Percentiles rank a stretch among this genome's conserved stretches.
phyloP scores from a whole-genome alignment of 179 eudicot species.

The Patellifolia procumbens region DNA sequence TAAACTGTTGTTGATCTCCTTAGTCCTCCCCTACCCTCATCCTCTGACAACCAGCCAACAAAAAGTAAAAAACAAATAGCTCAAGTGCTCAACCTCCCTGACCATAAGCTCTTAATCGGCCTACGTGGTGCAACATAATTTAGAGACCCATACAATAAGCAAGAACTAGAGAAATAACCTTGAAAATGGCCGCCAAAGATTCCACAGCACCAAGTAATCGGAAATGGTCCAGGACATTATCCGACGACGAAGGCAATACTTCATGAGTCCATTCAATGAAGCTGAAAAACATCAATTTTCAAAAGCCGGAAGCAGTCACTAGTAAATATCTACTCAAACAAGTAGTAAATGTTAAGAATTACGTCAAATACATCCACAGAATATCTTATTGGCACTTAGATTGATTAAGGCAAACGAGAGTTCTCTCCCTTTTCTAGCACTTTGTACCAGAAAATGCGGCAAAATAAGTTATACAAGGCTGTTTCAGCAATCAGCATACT shows the following conservation, averaged over 20 bases:
- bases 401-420: too few species aligned
- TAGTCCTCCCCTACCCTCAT: neutral
- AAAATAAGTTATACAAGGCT: neutral
- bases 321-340: neutral
- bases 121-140: neutral
- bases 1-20: neutral
- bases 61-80: neutral
- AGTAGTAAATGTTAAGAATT: constrained; percentile 5
- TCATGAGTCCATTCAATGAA: constrained; percentile 83
- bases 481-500: neutral
- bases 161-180: constrained; percentile 50
- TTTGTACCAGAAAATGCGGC: neutral
- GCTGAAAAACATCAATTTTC: constrained; percentile 45
- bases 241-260: constrained; percentile 59
- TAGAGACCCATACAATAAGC: constrained; percentile 1
- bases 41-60: neutral
- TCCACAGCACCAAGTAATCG: constrained; percentile 86
- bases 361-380: neutral
- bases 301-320: neutral
- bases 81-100: constrained; percentile 3
- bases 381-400: too few species aligned
- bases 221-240: constrained; percentile 65
- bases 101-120: neutral
- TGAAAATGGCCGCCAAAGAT: constrained; percentile 80
- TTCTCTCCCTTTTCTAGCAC: too few species aligned